Evolutionary conservation across 768 basidiomycete species (phyloP).

Genomic region (Sistotremastrum suecicum): DNA sequence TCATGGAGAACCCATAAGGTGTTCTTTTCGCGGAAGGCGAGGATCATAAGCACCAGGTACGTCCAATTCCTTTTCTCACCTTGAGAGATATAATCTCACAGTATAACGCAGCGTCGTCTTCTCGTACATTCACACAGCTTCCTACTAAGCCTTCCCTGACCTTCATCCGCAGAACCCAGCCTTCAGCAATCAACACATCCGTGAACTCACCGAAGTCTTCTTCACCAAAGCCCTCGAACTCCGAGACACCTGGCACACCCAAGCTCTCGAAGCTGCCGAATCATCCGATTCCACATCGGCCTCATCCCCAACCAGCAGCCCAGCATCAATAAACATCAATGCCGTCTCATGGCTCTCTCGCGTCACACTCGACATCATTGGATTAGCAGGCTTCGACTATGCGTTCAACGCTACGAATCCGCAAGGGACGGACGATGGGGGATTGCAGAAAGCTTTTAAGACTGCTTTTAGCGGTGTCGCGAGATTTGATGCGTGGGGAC

Average conservation of each 20-base stretch:
- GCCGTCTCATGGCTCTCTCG: slow-evolving; percentile 9
- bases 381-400: slow-evolving; percentile 24
- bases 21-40: too few species aligned
- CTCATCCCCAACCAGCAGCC: too few species aligned
- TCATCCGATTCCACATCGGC: too few species aligned
- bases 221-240: slow-evolving; percentile 42
- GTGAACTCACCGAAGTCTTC: slow-evolving; percentile 40
- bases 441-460: slow-evolving; percentile 23
- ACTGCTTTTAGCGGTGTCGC: slow-evolving; percentile 14
- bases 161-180: slow-evolving; percentile 27
- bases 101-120: too few species aligned
- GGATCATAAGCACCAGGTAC: too few species aligned
- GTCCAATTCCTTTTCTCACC: too few species aligned
- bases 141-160: not conserved
- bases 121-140: too few species aligned
- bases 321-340: slow-evolving; percentile 1
- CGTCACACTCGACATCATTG: slow-evolving; percentile 13
- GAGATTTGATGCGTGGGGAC: slow-evolving; percentile 10
- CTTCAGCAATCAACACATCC: slow-evolving; percentile 36
- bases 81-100: too few species aligned
- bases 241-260: slow-evolving; percentile 1
- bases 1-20: too few species aligned
- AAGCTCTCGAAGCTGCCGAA: too few species aligned
- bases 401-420: slow-evolving; percentile 19
- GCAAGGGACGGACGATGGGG: slow-evolving; percentile 17